Evolutionary conservation across 495 filamentous ascomycete species (phyloP), one percentile per base, ranked within the genome.

Genomic region (Cercophora sp.): DNA sequence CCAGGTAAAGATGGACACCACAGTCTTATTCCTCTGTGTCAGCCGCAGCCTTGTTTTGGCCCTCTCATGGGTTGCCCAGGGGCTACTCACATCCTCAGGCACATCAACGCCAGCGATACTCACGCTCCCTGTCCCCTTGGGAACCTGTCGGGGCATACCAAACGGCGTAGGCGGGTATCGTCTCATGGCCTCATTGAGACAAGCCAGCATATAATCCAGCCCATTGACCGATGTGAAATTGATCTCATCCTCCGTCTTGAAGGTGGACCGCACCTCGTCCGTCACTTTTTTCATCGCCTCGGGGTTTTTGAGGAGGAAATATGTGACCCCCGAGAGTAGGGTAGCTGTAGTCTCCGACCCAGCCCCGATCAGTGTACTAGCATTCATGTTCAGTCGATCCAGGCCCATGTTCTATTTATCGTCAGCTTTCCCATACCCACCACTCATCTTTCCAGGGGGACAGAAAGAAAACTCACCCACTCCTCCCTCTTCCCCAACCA

Each of bases 331-430:
- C 2, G 61, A 53, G 18, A 84, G 60, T 1, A 69, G 20, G 0
- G 78, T 76, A 1, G 79, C 76, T 1, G 78, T 78, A 1, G 81
- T 81, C 46, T 84, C 81, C 0, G 72, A 74, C 2, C 55, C 55
- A 8, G 55, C 55, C 25, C 63, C 34, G 18, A 62, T 51, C 10
- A 66, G 48, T 3, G 57, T 20, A 31, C 26, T 18, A 15, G 59
- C 59, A n/a, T 64, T 62, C 5, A 69, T 2, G 62, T 24, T 2
- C 16, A 68, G 56, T 26, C 63, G 44, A n/a, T 48, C 48, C 51
- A 69, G 51, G 19, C 58, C 66, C 3, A 54, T 5, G 19, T 49
- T 34, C 4, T 29, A n/a, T n/a, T n/a, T 8, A 15, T 27, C 31
- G 2, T n/a, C 18, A 3, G 8, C 25, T 23, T 48, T 13, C 24